Evolutionary conservation across 805 yeast genomes (phyloP).

Genomic region (Metschnikowia koreensis): DNA sequence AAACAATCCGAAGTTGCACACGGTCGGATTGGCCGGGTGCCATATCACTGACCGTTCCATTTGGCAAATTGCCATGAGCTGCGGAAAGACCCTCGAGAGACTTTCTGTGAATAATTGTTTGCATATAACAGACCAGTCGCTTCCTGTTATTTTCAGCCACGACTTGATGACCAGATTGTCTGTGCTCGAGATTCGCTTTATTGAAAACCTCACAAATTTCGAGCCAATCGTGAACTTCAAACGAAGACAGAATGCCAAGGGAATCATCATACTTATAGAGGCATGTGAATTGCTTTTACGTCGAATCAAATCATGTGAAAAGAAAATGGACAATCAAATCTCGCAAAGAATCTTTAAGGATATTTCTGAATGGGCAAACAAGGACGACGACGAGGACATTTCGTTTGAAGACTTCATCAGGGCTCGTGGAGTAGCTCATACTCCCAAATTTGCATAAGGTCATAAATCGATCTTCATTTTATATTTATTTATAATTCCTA

Average conservation of each 20-base stretch:
- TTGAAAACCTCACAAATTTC: constrained; percentile 55
- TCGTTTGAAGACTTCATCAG: constrained; percentile 12
- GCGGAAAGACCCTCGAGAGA: constrained; percentile 53
- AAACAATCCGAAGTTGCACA: constrained; percentile 52
- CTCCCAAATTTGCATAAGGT: background rate
- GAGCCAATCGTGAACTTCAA: constrained; percentile 69
- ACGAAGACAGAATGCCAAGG: constrained; percentile 44
- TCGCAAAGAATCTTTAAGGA: constrained; percentile 61
- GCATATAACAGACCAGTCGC: constrained; percentile 52
- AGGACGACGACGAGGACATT: constrained; percentile 42
- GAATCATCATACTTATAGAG: constrained; percentile 62
- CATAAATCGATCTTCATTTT: background rate
- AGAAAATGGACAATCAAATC: constrained; percentile 52
- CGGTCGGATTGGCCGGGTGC: constrained; percentile 90
- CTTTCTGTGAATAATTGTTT: constrained; percentile 75
- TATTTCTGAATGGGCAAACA: constrained; percentile 62
- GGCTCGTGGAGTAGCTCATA: background rate
- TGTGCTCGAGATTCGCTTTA: constrained; percentile 75
- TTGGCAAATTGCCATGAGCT: constrained; percentile 70
- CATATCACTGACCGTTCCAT: constrained; percentile 69
- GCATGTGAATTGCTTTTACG: constrained; percentile 70
- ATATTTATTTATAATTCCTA: constrained; percentile 12
- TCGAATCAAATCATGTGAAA: constrained; percentile 60
- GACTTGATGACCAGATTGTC: constrained; percentile 45
- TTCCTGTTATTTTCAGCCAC: constrained; percentile 46